phyloP scores from a whole-genome alignment of 305 asterid species.

The Solanum chacoense region DNA sequence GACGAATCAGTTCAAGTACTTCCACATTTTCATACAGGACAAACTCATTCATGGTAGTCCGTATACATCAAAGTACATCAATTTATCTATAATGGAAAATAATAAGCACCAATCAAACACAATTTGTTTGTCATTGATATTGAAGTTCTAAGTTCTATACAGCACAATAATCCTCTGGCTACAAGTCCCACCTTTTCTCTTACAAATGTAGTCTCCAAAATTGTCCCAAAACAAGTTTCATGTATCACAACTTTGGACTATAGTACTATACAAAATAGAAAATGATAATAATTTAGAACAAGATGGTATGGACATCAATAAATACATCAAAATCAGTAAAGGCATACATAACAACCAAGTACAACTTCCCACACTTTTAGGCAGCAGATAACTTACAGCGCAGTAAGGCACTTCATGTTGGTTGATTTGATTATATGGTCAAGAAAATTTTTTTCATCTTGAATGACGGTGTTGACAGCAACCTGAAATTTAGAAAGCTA shows the following conservation, averaged over 20 bases:
- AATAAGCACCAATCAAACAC: not conserved
- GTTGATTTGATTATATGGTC: conserved; percentile 86
- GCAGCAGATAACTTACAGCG: conserved; percentile 41
- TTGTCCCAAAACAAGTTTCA: not conserved
- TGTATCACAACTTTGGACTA: not conserved
- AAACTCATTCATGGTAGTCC: not conserved
- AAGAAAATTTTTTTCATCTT: conserved; percentile 82
- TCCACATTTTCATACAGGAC: not conserved
- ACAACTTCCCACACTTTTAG: not conserved
- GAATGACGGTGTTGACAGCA: conserved; percentile 71
- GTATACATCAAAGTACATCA: not conserved
- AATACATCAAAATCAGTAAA: not conserved
- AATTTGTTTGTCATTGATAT: not conserved
- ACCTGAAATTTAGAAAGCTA: conserved; percentile 26
- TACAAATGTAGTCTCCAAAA: not conserved
- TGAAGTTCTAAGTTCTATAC: not conserved
- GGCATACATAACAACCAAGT: not conserved
- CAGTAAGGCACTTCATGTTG: conserved; percentile 95
- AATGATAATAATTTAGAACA: not conserved
- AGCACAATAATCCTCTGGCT: not conserved
- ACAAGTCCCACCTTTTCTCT: not conserved
- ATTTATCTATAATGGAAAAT: not conserved
- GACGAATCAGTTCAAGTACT: not conserved
- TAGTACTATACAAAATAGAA: not conserved
- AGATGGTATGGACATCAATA: not conserved